A percentile compares a stretch with the other conserved stretches of the same genome.
Conservation (phyloP, 306 rosid species). For the Amphicarpaea edgeworthii region DNA sequence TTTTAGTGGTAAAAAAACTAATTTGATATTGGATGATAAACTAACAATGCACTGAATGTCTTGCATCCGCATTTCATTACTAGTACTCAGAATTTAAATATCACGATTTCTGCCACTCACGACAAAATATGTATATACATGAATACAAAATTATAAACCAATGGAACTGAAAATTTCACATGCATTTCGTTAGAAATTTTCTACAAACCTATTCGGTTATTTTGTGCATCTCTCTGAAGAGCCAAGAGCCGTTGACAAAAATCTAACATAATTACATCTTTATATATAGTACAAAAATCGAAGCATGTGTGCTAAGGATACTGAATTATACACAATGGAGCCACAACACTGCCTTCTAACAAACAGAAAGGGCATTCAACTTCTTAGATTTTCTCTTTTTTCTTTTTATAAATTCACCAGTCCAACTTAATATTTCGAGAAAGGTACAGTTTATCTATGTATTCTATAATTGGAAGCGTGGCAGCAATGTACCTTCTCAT, state of each 20-base stretch:
- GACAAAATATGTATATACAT: conserved; percentile 24
- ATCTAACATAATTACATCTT: conserved; percentile 44
- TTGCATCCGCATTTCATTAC: conserved; percentile 6
- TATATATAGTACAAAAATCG: conserved; percentile 9
- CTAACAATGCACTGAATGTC: conserved; percentile 10
- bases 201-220: conserved; percentile 15
- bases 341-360: conserved; percentile 37
- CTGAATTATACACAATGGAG: conserved; percentile 24
- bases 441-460: conserved; percentile 79
- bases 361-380: conserved; percentile 12
- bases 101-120: not conserved
- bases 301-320: conserved; percentile 16
- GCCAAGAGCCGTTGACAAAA: conserved; percentile 37
- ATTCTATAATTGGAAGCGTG: conserved; percentile 68
- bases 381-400: not conserved
- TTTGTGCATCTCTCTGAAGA: conserved; percentile 18
- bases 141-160: conserved; percentile 19
- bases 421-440: conserved; percentile 76
- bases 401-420: conserved; percentile 65
- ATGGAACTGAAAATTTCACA: not conserved
- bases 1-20: not conserved
- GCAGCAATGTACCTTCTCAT: conserved; percentile 84
- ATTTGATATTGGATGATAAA: not conserved
- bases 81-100: conserved; percentile 11
- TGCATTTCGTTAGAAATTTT: conserved; percentile 8